phyloP scores from a whole-genome alignment of 2,329 filamentous ascomycete species.

The Sporothrix brunneoviolacea region DNA sequence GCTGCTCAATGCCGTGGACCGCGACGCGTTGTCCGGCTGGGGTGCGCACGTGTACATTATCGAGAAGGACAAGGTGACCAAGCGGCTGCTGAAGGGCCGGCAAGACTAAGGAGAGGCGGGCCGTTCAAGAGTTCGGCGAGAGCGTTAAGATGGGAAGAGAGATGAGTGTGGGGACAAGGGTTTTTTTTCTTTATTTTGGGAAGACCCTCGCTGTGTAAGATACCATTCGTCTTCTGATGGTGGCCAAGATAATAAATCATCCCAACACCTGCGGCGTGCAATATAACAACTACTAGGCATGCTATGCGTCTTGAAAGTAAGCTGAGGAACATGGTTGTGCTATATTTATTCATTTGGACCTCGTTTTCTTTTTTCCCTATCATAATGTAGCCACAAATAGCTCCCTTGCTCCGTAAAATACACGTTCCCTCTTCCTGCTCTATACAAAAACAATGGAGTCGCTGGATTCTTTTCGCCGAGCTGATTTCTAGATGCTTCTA shows the following conservation, averaged over 20 bases:
- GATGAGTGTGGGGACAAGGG: not conserved
- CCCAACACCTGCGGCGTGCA: slow-evolving; percentile 3
- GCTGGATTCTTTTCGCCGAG: not conserved
- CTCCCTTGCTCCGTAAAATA: no score
- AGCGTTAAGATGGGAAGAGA: not conserved
- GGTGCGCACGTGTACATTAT: slow-evolving; percentile 99
- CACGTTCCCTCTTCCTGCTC: not conserved
- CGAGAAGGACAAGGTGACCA: slow-evolving; percentile 99
- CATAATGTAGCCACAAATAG: no score
- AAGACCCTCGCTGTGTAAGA: slow-evolving; percentile 6
- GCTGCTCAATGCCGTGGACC: slow-evolving; percentile 88
- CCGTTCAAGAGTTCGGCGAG: no score
- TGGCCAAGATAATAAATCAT: slow-evolving; percentile 1
- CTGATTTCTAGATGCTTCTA: slow-evolving; percentile 3
- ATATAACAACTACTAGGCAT: no score
- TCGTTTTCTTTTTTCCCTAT: no score
- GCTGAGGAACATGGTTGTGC: not conserved
- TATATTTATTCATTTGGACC: no score
- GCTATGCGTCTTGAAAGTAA: not conserved
- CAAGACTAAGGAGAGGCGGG: slow-evolving; percentile 64
- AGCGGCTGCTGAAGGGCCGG: slow-evolving; percentile 94
- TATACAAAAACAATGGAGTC: slow-evolving; percentile 5
- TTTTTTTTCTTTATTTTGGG: not conserved
- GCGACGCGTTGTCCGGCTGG: slow-evolving; percentile 95
- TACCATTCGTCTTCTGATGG: slow-evolving; percentile 11